phyloP scores from a whole-genome alignment of 2,329 filamentous ascomycete genomes.

The Aureobasidium subglaciale region DNA sequence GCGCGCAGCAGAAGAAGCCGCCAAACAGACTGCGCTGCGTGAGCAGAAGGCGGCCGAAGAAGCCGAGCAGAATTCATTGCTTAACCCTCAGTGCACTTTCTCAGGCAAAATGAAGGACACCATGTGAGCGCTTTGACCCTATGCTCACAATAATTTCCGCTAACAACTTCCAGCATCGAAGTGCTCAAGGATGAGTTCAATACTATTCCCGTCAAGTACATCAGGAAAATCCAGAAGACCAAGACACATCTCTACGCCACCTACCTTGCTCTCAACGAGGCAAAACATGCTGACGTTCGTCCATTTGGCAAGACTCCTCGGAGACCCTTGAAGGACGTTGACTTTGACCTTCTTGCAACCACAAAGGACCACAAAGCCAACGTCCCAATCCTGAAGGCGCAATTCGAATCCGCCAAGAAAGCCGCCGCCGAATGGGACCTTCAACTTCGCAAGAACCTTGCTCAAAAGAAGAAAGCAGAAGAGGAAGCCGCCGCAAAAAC shows the following conservation, averaged over 20 bases:
- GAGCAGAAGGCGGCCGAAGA: slow-evolving; percentile 20
- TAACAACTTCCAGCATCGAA: not conserved
- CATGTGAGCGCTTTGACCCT: not conserved
- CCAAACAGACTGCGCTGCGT: slow-evolving; percentile 23
- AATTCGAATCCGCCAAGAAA: slow-evolving; percentile 30
- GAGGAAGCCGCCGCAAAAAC: not conserved
- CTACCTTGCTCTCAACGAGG: slow-evolving; percentile 29
- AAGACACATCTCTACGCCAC: slow-evolving; percentile 33
- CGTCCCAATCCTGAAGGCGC: slow-evolving; percentile 21
- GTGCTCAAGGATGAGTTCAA: slow-evolving; percentile 38
- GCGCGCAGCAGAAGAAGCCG: slow-evolving; percentile 23
- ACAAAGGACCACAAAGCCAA: not conserved
- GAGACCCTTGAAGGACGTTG: not conserved
- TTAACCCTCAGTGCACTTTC: not conserved
- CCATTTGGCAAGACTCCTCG: slow-evolving; percentile 5
- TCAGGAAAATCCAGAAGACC: slow-evolving; percentile 25
- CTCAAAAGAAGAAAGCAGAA: slow-evolving; percentile 25
- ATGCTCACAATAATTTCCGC: not conserved
- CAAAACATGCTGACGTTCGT: not conserved
- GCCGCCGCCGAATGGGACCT: slow-evolving; percentile 19
- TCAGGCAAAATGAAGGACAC: slow-evolving; percentile 18
- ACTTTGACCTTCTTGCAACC: not conserved
- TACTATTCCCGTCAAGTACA: slow-evolving; percentile 30
- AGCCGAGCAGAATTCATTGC: slow-evolving; percentile 17
- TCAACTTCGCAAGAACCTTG: slow-evolving; percentile 19